Percentiles rank a stretch among this genome's conserved stretches.
Evolutionary conservation across 2,329 filamentous ascomycete species (phyloP).

Genomic region (Metarhizium brunneum): DNA sequence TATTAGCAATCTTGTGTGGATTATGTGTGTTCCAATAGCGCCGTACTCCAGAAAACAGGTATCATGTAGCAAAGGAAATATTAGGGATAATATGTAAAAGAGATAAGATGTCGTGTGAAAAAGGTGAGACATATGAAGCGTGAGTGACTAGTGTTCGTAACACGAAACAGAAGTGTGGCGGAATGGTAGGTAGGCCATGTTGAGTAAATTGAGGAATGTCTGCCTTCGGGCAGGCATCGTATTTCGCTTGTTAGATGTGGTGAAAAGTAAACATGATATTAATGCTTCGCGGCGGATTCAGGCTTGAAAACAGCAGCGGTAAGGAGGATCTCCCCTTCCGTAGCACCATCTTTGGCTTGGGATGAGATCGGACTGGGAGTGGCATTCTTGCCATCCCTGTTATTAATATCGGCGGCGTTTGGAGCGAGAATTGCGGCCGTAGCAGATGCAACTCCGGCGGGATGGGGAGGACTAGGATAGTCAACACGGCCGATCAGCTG

Average conservation of each 20-base stretch:
- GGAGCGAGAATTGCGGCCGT: neutral
- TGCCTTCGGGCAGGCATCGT: neutral
- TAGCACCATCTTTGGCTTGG: constrained; percentile 1
- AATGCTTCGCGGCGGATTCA: constrained; percentile 8
- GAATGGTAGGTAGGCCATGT: no score
- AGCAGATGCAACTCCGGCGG: constrained; percentile 17
- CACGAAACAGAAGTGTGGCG: no score
- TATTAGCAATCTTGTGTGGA: neutral
- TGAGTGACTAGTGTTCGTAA: no score
- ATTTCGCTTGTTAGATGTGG: neutral
- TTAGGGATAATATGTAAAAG: neutral
- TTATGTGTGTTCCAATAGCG: neutral
- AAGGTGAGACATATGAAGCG: no score
- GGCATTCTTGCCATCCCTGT: neutral
- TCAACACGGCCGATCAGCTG: constrained; percentile 30
- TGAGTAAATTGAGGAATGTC: neutral
- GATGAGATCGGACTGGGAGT: neutral
- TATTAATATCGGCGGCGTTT: neutral
- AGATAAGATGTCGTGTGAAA: no score
- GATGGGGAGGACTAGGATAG: constrained; percentile 8
- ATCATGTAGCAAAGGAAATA: neutral
- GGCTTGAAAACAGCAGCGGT: constrained; percentile 42
- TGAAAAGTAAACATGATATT: constrained; percentile 3
- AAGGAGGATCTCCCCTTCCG: constrained; percentile 30
- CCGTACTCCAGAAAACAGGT: neutral